phyloP scores from a whole-genome alignment of 129 eudicot species.

The Escallonia rubra region DNA sequence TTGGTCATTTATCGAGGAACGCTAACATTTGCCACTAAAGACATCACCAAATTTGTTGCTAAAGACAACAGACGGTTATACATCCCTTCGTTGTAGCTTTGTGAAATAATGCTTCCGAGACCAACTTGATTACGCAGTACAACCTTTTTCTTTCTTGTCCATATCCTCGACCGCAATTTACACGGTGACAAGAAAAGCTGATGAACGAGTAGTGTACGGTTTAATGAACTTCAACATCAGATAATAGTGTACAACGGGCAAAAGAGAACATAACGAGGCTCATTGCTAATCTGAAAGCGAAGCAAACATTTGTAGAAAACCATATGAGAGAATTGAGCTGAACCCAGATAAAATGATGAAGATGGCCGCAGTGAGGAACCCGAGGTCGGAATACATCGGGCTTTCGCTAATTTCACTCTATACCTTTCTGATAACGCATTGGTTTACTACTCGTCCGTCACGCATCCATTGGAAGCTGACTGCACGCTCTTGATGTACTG shows the following conservation, averaged over 20 bases:
- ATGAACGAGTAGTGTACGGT: too few relatives aligned
- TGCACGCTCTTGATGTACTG: constrained; percentile 94
- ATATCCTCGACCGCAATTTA: too few relatives aligned
- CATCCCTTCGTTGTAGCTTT: too few relatives aligned
- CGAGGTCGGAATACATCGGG: not conserved
- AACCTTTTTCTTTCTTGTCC: too few relatives aligned
- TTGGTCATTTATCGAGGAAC: too few relatives aligned
- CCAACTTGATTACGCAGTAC: too few relatives aligned
- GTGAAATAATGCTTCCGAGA: too few relatives aligned
- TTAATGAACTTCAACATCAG: too few relatives aligned
- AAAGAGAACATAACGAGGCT: not conserved
- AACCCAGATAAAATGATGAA: not conserved
- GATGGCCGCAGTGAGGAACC: constrained; percentile 7
- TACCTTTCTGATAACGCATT: constrained; percentile 2
- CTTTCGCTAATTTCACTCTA: constrained; percentile 21
- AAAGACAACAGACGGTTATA: too few relatives aligned
- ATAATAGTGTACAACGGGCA: not conserved
- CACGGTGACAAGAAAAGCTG: too few relatives aligned
- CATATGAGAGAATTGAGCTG: not conserved
- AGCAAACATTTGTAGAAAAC: not conserved
- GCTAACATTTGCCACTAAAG: too few relatives aligned
- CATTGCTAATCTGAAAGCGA: not conserved
- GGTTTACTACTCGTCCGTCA: constrained; percentile 68
- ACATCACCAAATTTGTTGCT: too few relatives aligned
- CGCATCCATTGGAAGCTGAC: constrained; percentile 93